Conservation (phyloP, 2,329 filamentous ascomycete genomes). For the Hymenoscyphus linearis region DNA sequence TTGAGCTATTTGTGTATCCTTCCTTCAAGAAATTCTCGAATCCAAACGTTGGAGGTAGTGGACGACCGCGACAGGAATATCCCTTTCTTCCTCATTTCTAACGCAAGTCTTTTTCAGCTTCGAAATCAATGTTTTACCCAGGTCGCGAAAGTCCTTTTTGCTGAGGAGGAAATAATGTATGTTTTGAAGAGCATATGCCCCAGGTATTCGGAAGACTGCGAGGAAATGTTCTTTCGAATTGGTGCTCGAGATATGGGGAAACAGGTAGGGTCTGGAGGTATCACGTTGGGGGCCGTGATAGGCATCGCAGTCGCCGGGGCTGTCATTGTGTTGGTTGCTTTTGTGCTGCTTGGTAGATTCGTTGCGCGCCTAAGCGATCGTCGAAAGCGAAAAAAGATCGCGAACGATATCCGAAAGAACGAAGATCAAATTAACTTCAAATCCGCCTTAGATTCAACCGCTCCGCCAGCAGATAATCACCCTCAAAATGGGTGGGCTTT, state of each 20-base stretch:
- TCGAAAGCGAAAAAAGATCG: conserved; percentile 1
- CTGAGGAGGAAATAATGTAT: background rate
- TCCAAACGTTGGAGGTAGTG: background rate
- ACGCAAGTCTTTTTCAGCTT: background rate
- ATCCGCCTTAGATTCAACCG: conserved; percentile 10
- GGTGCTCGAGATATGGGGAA: background rate
- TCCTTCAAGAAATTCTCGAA: background rate
- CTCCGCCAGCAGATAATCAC: conserved; percentile 8
- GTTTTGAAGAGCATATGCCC: background rate
- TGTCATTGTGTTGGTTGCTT: conserved; percentile 9
- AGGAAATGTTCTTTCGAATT: background rate
- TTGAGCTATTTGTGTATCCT: background rate
- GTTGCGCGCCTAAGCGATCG: conserved; percentile 17
- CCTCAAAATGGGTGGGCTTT: conserved; percentile 1
- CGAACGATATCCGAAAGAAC: conserved; percentile 6
- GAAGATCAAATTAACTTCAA: conserved; percentile 25
- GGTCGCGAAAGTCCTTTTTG: background rate
- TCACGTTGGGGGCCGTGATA: conserved; percentile 14
- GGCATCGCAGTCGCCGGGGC: conserved; percentile 20
- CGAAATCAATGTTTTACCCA: background rate
- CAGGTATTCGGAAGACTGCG: background rate
- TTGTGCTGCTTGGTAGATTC: conserved; percentile 5
- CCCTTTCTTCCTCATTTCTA: background rate
- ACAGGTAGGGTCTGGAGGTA: background rate
- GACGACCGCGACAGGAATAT: background rate